These are phyloP conservation scores for Termitomyces sp. DNA, from an alignment of 1,284 basidiomycete genomes.

Conservation along the genomic window DNA sequence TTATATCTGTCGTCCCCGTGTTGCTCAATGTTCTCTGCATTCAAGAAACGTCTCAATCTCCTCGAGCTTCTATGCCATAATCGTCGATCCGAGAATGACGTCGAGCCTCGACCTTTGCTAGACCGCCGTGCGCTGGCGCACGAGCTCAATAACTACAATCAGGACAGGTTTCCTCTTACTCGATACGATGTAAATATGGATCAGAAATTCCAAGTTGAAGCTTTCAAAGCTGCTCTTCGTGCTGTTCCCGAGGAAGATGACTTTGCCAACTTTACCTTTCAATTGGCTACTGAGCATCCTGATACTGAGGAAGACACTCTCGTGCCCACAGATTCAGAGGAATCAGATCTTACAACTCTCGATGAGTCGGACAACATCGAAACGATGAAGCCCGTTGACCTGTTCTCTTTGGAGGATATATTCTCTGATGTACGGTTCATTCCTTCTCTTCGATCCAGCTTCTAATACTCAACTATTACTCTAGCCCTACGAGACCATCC, in stretches of 20 bases:
- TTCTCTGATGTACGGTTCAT: background rate
- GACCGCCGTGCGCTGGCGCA: conserved; percentile 1
- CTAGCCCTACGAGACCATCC: conserved; percentile 3
- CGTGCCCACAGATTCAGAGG: background rate
- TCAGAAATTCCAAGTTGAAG: background rate
- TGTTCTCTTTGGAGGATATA: conserved; percentile 14
- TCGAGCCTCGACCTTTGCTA: background rate
- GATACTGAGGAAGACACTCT: conserved; percentile 1
- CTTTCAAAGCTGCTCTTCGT: conserved; percentile 5
- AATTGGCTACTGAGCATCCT: background rate
- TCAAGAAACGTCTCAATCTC: conserved; percentile 4
- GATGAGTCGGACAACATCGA: background rate
- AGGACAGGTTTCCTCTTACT: background rate
- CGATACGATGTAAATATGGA: conserved; percentile 5
- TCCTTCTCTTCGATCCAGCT: background rate
- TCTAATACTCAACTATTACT: background rate
- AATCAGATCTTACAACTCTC: background rate
- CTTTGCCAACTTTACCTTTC: conserved; percentile 4
- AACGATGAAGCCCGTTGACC: conserved; percentile 3
- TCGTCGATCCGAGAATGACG: background rate
- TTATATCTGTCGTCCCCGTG: background rate
- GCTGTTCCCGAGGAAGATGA: background rate
- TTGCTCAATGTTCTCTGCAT: background rate
- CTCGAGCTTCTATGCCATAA: conserved; percentile 2
- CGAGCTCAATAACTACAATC: conserved; percentile 4